Conservation (phyloP, 2,329 filamentous ascomycete species). For the Ceratocystis albifundus region DNA sequence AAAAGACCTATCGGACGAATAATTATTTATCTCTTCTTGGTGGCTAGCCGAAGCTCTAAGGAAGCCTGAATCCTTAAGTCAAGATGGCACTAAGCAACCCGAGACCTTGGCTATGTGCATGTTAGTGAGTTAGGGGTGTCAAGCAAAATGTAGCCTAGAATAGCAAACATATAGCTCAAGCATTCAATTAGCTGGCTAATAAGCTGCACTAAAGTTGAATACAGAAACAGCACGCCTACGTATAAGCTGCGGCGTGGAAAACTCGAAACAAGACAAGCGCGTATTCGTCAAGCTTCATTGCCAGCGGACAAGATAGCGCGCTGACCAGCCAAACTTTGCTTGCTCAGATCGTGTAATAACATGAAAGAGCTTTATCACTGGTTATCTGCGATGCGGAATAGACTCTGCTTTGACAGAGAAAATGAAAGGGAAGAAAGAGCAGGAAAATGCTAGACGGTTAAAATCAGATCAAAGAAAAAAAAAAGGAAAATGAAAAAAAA, state of each 20-base stretch:
- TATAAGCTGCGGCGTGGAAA: background rate
- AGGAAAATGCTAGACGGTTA: background rate
- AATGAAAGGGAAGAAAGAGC: background rate
- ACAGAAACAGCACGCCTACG: background rate
- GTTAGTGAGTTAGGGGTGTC: background rate
- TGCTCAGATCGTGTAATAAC: too few species aligned
- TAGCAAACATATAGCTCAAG: background rate
- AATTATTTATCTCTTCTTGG: background rate
- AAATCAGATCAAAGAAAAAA: background rate
- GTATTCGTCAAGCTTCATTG: background rate
- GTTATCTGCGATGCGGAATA: too few species aligned
- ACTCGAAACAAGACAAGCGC: background rate
- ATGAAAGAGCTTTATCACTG: too few species aligned
- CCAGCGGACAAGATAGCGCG: too few species aligned
- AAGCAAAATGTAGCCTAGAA: background rate
- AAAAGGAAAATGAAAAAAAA: background rate
- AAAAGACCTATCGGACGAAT: background rate
- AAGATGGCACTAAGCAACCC: slow-evolving; percentile 4
- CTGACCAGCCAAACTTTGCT: too few species aligned
- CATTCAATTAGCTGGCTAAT: background rate
- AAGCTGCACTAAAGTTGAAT: background rate
- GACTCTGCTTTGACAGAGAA: background rate
- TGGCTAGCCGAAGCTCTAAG: background rate
- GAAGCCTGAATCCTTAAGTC: background rate
- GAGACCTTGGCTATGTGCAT: background rate